Conservation (phyloP, 2,329 filamentous ascomycete genomes). For the Ophiocordyceps camponoti-saundersi region DNA sequence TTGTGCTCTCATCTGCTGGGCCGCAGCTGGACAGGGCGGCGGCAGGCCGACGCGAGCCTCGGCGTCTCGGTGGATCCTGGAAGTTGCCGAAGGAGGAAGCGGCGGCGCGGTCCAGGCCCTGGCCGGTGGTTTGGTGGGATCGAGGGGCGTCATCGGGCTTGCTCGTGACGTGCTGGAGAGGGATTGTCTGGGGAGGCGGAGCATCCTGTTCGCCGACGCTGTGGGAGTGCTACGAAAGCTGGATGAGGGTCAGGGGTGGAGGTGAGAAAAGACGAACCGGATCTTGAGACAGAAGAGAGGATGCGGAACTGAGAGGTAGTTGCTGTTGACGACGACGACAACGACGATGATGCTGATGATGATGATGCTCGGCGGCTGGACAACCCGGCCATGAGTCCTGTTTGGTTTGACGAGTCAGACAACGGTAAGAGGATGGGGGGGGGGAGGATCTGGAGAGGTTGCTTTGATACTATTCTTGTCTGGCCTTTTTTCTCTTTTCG, state of each 20-base stretch:
- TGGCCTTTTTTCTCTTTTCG: too few species aligned
- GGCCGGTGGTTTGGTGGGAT: slow-evolving; percentile 12
- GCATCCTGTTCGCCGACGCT: slow-evolving; percentile 34
- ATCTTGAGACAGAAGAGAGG: neutral
- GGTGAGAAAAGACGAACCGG: slow-evolving; percentile 9
- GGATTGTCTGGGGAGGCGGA: slow-evolving; percentile 31
- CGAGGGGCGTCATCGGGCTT: slow-evolving; percentile 32
- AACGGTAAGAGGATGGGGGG: neutral
- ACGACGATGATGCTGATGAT: neutral
- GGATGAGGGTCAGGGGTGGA: slow-evolving; percentile 24
- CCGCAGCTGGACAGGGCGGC: slow-evolving; percentile 18
- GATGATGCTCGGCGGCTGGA: neutral
- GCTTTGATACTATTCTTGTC: too few species aligned
- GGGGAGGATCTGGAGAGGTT: too few species aligned
- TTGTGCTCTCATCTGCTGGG: slow-evolving; percentile 43
- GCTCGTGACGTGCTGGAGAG: slow-evolving; percentile 27
- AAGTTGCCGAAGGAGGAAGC: slow-evolving; percentile 15
- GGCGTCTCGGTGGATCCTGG: slow-evolving; percentile 19
- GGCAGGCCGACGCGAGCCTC: slow-evolving; percentile 15
- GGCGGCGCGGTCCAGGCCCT: slow-evolving; percentile 19
- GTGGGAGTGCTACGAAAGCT: slow-evolving; percentile 33
- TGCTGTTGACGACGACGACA: neutral
- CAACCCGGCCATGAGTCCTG: too few species aligned
- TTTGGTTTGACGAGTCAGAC: too few species aligned
- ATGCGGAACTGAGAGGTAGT: neutral